These are phyloP conservation scores for Alternaria panax DNA, from an alignment of 2,329 filamentous ascomycete genomes.

Conservation along the genomic window DNA sequence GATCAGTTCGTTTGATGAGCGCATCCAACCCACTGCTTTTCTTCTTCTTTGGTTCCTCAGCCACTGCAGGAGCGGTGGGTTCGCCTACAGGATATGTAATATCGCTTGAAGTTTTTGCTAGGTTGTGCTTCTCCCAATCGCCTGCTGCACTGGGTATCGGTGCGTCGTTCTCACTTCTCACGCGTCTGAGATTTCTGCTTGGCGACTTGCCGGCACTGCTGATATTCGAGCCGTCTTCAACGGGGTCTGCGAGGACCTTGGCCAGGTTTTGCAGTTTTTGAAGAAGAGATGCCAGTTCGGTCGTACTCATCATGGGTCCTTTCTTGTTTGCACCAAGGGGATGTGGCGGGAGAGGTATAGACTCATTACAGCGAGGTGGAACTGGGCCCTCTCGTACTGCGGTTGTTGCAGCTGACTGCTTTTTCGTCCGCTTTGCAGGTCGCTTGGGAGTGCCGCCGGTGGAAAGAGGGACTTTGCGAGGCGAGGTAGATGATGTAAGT, in stretches of 20 bases:
- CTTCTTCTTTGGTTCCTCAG: slow-evolving; percentile 6
- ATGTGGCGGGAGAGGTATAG: slow-evolving; percentile 27
- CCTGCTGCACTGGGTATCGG: slow-evolving; percentile 39
- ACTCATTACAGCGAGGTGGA: slow-evolving; percentile 16
- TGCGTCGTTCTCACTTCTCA: slow-evolving; percentile 44
- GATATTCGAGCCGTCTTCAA: slow-evolving; percentile 27
- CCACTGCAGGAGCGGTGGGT: neutral
- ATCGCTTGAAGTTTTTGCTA: slow-evolving; percentile 18
- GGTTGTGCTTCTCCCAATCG: slow-evolving; percentile 41
- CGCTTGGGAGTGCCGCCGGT: slow-evolving; percentile 41
- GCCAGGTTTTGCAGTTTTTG: slow-evolving; percentile 27
- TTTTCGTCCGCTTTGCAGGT: slow-evolving; percentile 12
- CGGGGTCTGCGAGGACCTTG: slow-evolving; percentile 29
- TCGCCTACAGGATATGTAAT: neutral
- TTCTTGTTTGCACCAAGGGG: slow-evolving; percentile 27
- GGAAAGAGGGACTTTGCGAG: slow-evolving; percentile 28
- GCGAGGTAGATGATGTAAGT: slow-evolving; percentile 20
- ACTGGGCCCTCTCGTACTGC: slow-evolving; percentile 1
- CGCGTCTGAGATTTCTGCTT: slow-evolving; percentile 34
- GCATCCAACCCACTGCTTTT: slow-evolving; percentile 33
- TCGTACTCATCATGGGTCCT: slow-evolving; percentile 37
- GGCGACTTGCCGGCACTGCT: slow-evolving; percentile 12
- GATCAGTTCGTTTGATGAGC: slow-evolving; percentile 43
- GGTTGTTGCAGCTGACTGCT: neutral
- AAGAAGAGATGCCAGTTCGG: slow-evolving; percentile 36